phyloP scores from a whole-genome alignment of 2,329 filamentous ascomycete species.

The Alternaria gansuensis region DNA sequence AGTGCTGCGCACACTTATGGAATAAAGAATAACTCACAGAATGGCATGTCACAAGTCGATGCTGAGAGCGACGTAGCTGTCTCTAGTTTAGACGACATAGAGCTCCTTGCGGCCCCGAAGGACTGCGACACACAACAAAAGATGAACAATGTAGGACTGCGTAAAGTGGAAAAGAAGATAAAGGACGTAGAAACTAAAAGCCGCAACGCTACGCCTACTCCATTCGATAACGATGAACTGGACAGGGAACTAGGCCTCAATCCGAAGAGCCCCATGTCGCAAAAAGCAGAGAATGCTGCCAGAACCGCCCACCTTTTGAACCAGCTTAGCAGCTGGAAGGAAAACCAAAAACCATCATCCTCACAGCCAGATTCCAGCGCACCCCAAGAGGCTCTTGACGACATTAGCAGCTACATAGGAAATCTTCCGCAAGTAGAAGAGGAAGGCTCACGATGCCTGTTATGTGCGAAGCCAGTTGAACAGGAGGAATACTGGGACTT shows the following conservation, averaged over 20 bases:
- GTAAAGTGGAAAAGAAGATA: slow-evolving; percentile 12
- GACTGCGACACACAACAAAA: slow-evolving; percentile 5
- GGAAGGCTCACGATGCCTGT: slow-evolving; percentile 63
- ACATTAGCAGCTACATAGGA: slow-evolving; percentile 31
- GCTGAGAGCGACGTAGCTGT: slow-evolving; percentile 10
- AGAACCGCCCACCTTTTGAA: slow-evolving; percentile 25
- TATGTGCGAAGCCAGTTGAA: slow-evolving; percentile 71
- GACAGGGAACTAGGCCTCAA: slow-evolving; percentile 6
- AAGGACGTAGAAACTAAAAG: background rate
- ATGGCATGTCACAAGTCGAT: background rate
- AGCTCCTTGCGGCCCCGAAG: slow-evolving; percentile 9
- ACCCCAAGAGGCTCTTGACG: slow-evolving; percentile 26
- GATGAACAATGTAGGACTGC: slow-evolving; percentile 18
- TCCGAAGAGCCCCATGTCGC: background rate
- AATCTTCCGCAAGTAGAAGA: slow-evolving; percentile 29
- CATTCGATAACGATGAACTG: slow-evolving; percentile 13
- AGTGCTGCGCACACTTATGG: slow-evolving; percentile 2
- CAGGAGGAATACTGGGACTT: slow-evolving; percentile 61
- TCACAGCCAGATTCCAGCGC: slow-evolving; percentile 32
- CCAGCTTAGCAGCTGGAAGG: slow-evolving; percentile 30
- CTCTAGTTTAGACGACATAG: slow-evolving; percentile 14
- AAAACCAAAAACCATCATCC: slow-evolving; percentile 23
- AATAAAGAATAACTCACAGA: background rate
- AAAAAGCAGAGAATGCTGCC: slow-evolving; percentile 6
- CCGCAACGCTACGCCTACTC: background rate